Evolutionary conservation across 805 yeast species (phyloP), one percentile per base, ranked within the genome.

Genomic region (Lipomyces spencermartinsiae): DNA sequence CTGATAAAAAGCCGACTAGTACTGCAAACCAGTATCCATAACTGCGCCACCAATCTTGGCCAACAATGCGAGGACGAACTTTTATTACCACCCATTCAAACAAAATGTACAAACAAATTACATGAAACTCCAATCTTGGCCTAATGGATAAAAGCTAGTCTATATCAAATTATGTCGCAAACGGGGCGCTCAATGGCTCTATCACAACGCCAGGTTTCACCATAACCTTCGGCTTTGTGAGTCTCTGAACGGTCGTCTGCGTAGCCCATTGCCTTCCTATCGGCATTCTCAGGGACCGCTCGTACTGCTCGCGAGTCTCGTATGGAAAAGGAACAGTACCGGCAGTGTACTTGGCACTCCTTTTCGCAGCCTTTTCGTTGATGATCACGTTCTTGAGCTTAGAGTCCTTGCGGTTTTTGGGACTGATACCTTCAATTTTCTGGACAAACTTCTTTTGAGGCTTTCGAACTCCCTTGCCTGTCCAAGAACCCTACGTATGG

Each of bases 231-330:
- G 99, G 98, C 87, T 91, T 93, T 61, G 95, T 92, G 73, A 92
- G 82, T 76, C 87, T 87, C 81, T 93, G 97, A 81, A 91, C 95
- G 2, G 97, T 87, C 64, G 87, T 89, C 76, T 92, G 87, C 6
- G 97, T 86, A 8, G 94, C 88, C 98, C 98, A 95, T 80, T 95
- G 97, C 78, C 91, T 96, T 33, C 98, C 98, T 69, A 95, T 82
- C n/a, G 98, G 98, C 92, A 92, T 89, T 76, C 97, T 86, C 75
- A 95, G 82, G 4, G 97, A 88, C 76, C 97, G 86, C 79, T 95
- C 99, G 78, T 95, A 95, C 80, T 95, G 98, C 77, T 93, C 98
- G 77, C 89, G 85, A 68, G 89, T 89, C 80, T 95, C 98, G 78
- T 85, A 95, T 68, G 98, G 98, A 85, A 89, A 94, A 34, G 98